phyloP scores from a whole-genome alignment of 768 basidiomycete genomes.

The Pleurotus citrinopileatus region DNA sequence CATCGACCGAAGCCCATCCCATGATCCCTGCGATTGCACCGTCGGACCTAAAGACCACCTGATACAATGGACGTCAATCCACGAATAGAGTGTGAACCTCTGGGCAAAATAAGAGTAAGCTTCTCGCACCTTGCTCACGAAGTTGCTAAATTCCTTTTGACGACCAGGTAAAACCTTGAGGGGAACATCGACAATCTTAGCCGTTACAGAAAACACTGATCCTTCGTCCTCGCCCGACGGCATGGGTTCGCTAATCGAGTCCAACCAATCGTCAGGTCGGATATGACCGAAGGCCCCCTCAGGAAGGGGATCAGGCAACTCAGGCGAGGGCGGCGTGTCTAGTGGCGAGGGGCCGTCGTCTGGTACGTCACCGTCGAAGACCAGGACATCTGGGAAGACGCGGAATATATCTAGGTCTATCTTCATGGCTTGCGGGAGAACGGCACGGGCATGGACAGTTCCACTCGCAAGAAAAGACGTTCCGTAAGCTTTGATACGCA shows the following conservation, averaged over 20 bases:
- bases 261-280: conserved; percentile 67
- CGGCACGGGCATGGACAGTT: conserved; percentile 58
- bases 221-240: conserved; percentile 46
- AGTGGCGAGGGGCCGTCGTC: conserved; percentile 17
- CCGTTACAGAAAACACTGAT: conserved; percentile 54
- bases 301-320: conserved; percentile 66
- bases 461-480: conserved; percentile 64
- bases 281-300: conserved; percentile 75
- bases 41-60: conserved; percentile 67
- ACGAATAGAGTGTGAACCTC: no score
- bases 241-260: conserved; percentile 37
- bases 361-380: conserved; percentile 72
- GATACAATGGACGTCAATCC: conserved; percentile 1
- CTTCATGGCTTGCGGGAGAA: conserved; percentile 69
- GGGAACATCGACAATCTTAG: conserved; percentile 70
- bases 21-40: conserved; percentile 70
- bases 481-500: conserved; percentile 49
- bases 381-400: conserved; percentile 72
- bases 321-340: conserved; percentile 37
- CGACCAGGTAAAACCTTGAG: conserved; percentile 77
- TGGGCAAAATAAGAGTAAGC: conserved; percentile 7
- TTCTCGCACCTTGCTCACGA: conserved; percentile 67
- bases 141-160: conserved; percentile 70
- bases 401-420: conserved; percentile 59
- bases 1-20: conserved; percentile 60